Conservation (phyloP, 768 basidiomycete genomes). For the Boletus rubroflammeus region DNA sequence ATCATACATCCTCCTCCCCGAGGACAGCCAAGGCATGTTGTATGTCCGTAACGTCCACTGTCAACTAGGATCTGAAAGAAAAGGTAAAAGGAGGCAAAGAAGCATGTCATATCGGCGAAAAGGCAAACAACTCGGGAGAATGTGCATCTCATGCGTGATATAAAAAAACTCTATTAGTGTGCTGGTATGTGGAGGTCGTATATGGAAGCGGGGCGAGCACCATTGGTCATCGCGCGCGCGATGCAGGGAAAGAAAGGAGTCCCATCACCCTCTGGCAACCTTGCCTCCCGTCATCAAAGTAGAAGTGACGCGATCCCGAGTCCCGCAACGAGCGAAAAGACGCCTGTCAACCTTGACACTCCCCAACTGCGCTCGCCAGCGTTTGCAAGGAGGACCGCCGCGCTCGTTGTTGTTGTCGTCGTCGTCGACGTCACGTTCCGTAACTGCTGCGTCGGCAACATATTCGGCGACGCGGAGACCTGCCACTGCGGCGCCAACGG, state of each 20-base stretch:
- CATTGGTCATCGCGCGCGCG: background rate
- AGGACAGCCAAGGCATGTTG: slow-evolving; percentile 16
- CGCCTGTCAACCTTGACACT: slow-evolving; percentile 7
- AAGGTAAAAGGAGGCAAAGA: background rate
- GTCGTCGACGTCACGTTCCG: slow-evolving; percentile 44
- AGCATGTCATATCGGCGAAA: slow-evolving; percentile 2
- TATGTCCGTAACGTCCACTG: slow-evolving; percentile 25
- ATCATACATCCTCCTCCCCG: background rate
- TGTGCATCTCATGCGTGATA: slow-evolving; percentile 9
- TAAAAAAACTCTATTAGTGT: slow-evolving; percentile 18
- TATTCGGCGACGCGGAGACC: slow-evolving; percentile 70
- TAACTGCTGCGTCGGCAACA: slow-evolving; percentile 74
- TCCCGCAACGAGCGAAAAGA: slow-evolving; percentile 11
- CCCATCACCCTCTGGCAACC: background rate
- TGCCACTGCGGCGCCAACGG: slow-evolving; percentile 71
- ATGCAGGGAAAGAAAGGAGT: background rate
- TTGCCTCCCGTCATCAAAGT: slow-evolving; percentile 13
- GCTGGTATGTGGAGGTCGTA: slow-evolving; percentile 17
- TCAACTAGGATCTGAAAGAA: slow-evolving; percentile 11
- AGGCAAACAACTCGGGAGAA: background rate
- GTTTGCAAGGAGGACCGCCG: slow-evolving; percentile 15
- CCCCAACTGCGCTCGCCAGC: slow-evolving; percentile 27
- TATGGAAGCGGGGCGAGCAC: slow-evolving; percentile 3
- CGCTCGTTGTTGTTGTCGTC: slow-evolving; percentile 3
- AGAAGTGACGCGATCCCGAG: slow-evolving; percentile 25